Base-by-base conservation (phyloP, 2,329 filamentous ascomycete species). In the Aspergillus flavus region DNA sequence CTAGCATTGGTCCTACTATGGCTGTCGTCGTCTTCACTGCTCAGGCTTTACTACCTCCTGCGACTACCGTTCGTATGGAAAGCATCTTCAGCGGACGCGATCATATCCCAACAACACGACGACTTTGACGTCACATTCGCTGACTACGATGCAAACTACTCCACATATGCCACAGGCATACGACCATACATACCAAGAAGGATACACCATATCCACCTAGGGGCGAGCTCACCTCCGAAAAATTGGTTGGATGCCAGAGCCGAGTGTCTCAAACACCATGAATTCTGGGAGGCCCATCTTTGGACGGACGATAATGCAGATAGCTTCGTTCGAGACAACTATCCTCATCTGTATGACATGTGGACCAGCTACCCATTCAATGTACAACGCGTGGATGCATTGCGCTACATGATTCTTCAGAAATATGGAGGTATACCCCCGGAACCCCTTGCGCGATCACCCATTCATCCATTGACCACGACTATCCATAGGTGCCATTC, bases 321-420 rank as follows among this genome's bases (percentile, higher is more conserved):
- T 23, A 50, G 48, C 36, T 64, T 71, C 41, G 66, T 71, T 6
- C 58, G 36, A 3, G 64, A 65, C 3, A 54, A 68, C 4, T 71
- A 65, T 28, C 64, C 68, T 3, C 63, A 70, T 50, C 32, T 69
- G 7, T 60, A 57, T 11, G 21, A 52, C 1, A 69, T 68, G 61
- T 71, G 69, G 69, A 53, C 62, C 9, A 34, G 36, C n/a, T 71
- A 71, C 39, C 64, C 66, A 9, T 65, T 65, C 41, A 58, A 63
- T 1, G 68, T 71, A 3, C 66, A 71, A 48, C 65, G 66, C 7
- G 68, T 71, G 6, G 68, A 71, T 57, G 68, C 68, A 5, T 53
- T 71, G 46, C 69, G 68, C 23, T 71, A 70, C 48, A 70, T 71
- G 69, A 56, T 70, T 4, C 48, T 71, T 6, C 59, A 68, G 14